phyloP scores from a whole-genome alignment of 306 rosid species.

The Sesbania bispinosa region DNA sequence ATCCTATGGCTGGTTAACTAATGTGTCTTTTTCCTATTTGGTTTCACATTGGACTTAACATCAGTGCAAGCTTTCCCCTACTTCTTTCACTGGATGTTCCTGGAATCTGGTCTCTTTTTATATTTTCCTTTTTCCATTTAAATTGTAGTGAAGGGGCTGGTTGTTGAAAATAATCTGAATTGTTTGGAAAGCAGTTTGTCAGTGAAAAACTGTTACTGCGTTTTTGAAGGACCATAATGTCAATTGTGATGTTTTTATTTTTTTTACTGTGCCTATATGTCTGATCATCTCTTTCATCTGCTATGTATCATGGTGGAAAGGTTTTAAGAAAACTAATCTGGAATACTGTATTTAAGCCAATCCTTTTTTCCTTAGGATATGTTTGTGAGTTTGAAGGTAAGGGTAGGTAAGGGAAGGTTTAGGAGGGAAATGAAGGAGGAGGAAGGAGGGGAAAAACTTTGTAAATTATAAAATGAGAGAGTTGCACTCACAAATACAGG shows the following conservation, averaged over 20 bases:
- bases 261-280: not conserved
- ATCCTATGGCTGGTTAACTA: constrained; percentile 77
- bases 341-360: not conserved
- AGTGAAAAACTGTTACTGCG: constrained; percentile 19
- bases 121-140: not conserved
- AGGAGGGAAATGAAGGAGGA: too few relatives aligned
- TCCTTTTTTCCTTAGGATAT: too few relatives aligned
- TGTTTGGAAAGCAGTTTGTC: constrained; percentile 32
- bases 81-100: constrained; percentile 28
- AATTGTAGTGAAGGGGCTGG: constrained; percentile 24
- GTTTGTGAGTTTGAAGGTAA: too few relatives aligned
- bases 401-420: too few relatives aligned
- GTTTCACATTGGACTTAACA: constrained; percentile 23
- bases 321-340: not conserved
- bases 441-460: too few relatives aligned
- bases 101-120: constrained; percentile 23
- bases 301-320: not conserved
- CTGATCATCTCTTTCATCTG: not conserved
- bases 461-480: too few relatives aligned
- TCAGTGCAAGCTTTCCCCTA: constrained; percentile 7
- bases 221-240: constrained; percentile 16
- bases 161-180: constrained; percentile 52
- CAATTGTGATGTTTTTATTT: not conserved
- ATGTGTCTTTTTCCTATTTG: constrained; percentile 8
- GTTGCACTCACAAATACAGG: too few relatives aligned